Base-by-base conservation (phyloP, 257 asterid genomes). In the Euphrasia confusa region DNA sequence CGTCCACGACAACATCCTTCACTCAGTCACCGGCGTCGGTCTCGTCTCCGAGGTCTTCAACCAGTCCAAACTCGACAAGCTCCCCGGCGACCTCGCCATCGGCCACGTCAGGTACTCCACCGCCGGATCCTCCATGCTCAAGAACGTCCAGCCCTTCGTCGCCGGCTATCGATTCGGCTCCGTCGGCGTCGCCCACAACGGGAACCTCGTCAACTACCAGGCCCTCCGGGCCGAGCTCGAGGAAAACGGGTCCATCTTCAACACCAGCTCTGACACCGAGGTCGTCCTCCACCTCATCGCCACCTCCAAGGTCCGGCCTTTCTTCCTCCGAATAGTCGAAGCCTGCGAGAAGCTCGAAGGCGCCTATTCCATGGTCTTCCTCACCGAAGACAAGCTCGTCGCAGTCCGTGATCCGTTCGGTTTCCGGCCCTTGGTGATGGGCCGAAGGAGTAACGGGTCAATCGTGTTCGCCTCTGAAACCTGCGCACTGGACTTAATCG, bases 51-150 rank as follows among this genome's bases (percentile, higher is more conserved):
- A 90, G 26, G 98, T 90, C 10, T 87, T 90, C 28, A 82, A 40
- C 54, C 77, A 90, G 33, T 84, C 98, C n/a, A 84, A 90, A 63
- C 70, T 90, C 15, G 84, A 69, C 33, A 77, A 85, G 27, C 69
- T 90, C 26, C 97, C 95, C 0, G 99, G 97, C 1, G 88, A 83
- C 11, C 54, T 76, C n/a, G 95, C 97, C 49, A 93, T 93, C 12
- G 99, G 99, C 9, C 97, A 93, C 28, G 99, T 93, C 17, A 80
- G 99, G 39, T 92, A 89, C 60, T 89, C 97, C 0, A 92, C 97
- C 0, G 99, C 97, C 2, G 99, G 99, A 1, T 64, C 97, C 0
- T 89, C 96, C 11, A 93, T 93, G 99, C 79, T 93, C 0, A 93
- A 93, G 54, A 93, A 93, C 70, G 97, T 93, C 7, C 99, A 93